Base-by-base conservation (phyloP, 192 early-diverging fungal genomes). In the Gryganskiella cystojenkinii region DNA sequence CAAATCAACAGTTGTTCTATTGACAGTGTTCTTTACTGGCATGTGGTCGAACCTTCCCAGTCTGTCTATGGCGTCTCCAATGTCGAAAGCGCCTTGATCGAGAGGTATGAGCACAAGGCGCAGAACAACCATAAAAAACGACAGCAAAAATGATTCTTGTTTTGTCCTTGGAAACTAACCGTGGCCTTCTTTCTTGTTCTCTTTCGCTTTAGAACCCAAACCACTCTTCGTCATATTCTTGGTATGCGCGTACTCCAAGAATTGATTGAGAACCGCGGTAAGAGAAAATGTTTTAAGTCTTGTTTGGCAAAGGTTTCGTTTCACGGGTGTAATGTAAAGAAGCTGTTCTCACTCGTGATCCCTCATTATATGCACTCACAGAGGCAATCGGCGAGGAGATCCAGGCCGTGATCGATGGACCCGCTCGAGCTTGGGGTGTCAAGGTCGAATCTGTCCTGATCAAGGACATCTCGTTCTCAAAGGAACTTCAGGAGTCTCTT, bases 11-110 rank as follows among this genome's bases (percentile, higher is more conserved):
- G n/a, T 28, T 87, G 95, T 30, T 74, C 73, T 4, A 95, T 98
- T 59, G 95, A 96, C 75, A 89, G 91, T 10, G 94, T 98, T 0
- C 80, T 98, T 1, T 96, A 92, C 65, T 97, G 93, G 93, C 87
- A 95, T 54, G 73, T 92, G 45, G 80, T 88, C 22, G 92, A 95
- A 59, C 93, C 93, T 7, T 96, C 92, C 44, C 85, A 92, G 61
- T 88, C 94, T 8, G 83, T 85, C 19, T 98, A 90, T 81, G 88
- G 92, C 17, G 94, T 98, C 10, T 83, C 84, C n/a, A 81, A 95
- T 70, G 93, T 97, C n/a, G 70, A 64, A 22, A 71, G 84, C 28
- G 93, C 94, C 14, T 82, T 97, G 37, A 71, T 89, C n/a, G 95
- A 97, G 78, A 85, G 95, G 83, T 84, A 69, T 53, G 34, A 19